phyloP scores from a whole-genome alignment of 2,329 filamentous ascomycete genomes.

The Xylariaceae sp. region DNA sequence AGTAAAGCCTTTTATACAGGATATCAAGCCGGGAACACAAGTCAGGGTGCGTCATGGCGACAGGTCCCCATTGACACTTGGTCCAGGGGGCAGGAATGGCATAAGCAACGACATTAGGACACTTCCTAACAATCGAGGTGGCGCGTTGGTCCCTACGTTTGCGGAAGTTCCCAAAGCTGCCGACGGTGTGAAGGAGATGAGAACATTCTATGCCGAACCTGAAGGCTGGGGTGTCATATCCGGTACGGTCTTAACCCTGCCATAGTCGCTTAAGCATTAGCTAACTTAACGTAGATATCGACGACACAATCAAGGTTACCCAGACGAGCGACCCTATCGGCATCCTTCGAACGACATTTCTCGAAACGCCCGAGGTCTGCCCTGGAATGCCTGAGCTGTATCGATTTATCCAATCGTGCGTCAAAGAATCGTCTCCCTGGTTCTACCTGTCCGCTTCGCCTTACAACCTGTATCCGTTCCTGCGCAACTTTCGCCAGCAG shows the following conservation, averaged over 20 bases:
- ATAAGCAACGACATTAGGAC: constrained; percentile 67
- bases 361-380: constrained; percentile 71
- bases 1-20: constrained; percentile 77
- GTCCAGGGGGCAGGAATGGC: constrained; percentile 72
- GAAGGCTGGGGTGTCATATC: constrained; percentile 86
- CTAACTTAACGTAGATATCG: constrained; percentile 64
- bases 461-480: constrained; percentile 90
- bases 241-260: constrained; percentile 44
- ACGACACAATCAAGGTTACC: constrained; percentile 94
- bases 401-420: constrained; percentile 58
- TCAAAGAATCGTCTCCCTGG: constrained; percentile 68
- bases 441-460: constrained; percentile 95
- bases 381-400: constrained; percentile 87
- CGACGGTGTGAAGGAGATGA: constrained; percentile 62
- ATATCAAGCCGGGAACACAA: constrained; percentile 70
- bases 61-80: constrained; percentile 54
- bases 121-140: constrained; percentile 52
- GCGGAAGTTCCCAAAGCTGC: constrained; percentile 55
- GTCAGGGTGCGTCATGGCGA: constrained; percentile 64
- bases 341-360: constrained; percentile 82
- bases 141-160: constrained; percentile 48
- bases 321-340: constrained; percentile 78
- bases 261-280: not conserved
- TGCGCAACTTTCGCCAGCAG: constrained; percentile 70
- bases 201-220: constrained; percentile 73